Base-by-base conservation (phyloP, 2,329 filamentous ascomycete species). In the Massarina eburnea region DNA sequence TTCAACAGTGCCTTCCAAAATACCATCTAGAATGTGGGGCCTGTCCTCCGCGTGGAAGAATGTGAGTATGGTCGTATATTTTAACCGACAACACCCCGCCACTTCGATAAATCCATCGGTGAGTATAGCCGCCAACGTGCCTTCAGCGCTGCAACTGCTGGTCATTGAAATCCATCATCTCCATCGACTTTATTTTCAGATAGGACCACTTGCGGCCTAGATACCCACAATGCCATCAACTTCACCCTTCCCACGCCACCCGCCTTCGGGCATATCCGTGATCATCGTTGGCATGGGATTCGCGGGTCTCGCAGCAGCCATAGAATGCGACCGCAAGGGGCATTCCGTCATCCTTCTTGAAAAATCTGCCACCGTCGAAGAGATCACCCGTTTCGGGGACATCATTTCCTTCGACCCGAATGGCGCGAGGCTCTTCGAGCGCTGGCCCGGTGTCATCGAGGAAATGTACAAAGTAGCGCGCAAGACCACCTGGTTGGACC, bases 351-450 rank as follows among this genome's bases (percentile, higher is more conserved):
- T 74, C 43, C 71, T 85, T 35, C 80, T 82, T 53, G 81, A 84
- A 52, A 66, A 66, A 45, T 45, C 54, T n/a, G 35, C 40, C 6
- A 72, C 74, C 2, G 81, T 82, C 46, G 61, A 64, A 9, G 76
- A 79, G 48, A 74, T 83, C 29, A 84, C 82, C 46, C 65, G 71
- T 1, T 75, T 84, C 0, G 82, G 81, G 33, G 79, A 84, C 66
- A 82, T 84, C 52, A 84, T 84, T 55, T 80, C 76, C 8, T 83
- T 83, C 52, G 81, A 81, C 7, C 72, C 78, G 33, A 85, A 85
- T 58, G 80, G 75, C 15, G 80, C 80, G 1, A 76, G 80, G 22
- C 80, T 84, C 52, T 83, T 84, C 52, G 64, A 76, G 44, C 76
- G 81, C 27, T 68, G 68, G 66, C 65, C 71, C 10, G 71, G 71